A percentile compares a stretch with the other conserved stretches of the same genome.
These are phyloP conservation scores for Talaromyces sp. DNA, from an alignment of 2,329 filamentous ascomycete species.

Conservation along the genomic window DNA sequence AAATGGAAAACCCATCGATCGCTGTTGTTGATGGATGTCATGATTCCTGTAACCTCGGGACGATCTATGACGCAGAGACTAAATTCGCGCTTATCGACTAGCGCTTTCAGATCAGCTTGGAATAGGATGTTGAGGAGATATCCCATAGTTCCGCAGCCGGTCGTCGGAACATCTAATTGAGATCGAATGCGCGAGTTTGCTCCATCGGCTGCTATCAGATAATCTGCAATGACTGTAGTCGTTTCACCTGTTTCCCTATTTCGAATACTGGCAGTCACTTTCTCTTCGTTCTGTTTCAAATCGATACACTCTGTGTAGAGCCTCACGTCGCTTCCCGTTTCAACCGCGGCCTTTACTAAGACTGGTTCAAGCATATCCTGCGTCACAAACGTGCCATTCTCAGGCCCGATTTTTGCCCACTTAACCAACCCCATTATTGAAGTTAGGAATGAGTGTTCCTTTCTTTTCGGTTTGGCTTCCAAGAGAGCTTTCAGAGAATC, in stretches of 20 bases:
- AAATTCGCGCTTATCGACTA: conserved; percentile 12
- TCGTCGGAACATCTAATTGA: conserved; percentile 5
- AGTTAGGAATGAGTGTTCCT: background rate
- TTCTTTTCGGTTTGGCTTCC: background rate
- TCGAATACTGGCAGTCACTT: conserved; percentile 7
- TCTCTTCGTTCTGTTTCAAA: conserved; percentile 1
- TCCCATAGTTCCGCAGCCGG: conserved; percentile 12
- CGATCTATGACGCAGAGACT: conserved; percentile 12
- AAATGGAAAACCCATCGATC: conserved; percentile 17
- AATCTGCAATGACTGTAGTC: conserved; percentile 3
- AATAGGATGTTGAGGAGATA: conserved; percentile 18
- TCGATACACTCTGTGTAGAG: conserved; percentile 8
- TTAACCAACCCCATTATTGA: background rate
- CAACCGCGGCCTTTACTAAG: conserved; percentile 3
- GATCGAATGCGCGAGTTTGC: conserved; percentile 14
- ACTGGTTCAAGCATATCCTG: conserved; percentile 18
- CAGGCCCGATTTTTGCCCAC: conserved; percentile 8
- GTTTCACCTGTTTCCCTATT: conserved; percentile 8
- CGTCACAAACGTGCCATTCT: conserved; percentile 16
- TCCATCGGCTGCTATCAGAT: conserved; percentile 15
- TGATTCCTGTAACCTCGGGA: conserved; percentile 2
- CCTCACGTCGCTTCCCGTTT: conserved; percentile 11
- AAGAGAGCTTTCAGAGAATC: conserved; percentile 3
- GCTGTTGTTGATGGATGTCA: conserved; percentile 16
- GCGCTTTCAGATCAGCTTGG: conserved; percentile 7